Conservation (phyloP, 108 stramenopile species). For the Fragilaria radians region DNA sequence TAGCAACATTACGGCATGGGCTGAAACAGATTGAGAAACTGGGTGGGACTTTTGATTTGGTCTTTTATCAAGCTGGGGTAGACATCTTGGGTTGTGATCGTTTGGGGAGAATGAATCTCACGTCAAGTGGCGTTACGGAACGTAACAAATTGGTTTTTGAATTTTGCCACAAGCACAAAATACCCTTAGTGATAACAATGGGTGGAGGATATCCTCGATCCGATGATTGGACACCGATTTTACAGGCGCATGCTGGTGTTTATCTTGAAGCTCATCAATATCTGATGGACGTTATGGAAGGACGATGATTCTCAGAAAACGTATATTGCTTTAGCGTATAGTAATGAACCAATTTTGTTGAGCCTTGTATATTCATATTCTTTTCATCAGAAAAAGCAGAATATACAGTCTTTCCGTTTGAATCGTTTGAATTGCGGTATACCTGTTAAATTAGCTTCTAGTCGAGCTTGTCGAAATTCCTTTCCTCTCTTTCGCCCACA, state of each 20-base stretch:
- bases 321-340: no score
- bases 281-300: no score
- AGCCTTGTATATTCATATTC: no score
- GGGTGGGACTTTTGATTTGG: constrained; percentile 47
- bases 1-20: constrained; percentile 61
- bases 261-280: constrained; percentile 67
- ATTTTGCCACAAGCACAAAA: constrained; percentile 29
- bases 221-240: constrained; percentile 52
- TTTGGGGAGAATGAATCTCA: constrained; percentile 63
- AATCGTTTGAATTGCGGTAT: no score
- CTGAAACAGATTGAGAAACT: constrained; percentile 45
- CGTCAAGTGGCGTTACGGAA: constrained; percentile 38
- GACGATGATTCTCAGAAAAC: no score
- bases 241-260: constrained; percentile 67
- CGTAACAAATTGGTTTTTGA: constrained; percentile 69
- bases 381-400: no score
- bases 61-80: constrained; percentile 85
- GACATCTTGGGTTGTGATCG: constrained; percentile 73
- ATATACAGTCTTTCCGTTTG: no score
- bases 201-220: constrained; percentile 81
- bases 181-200: constrained; percentile 75
- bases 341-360: no score
- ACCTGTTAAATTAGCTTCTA: no score
- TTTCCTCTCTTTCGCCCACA: no score
- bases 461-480: no score